These are phyloP conservation scores for Colletotrichum horii DNA, from an alignment of 2,329 filamentous ascomycete genomes.

Conservation along the genomic window DNA sequence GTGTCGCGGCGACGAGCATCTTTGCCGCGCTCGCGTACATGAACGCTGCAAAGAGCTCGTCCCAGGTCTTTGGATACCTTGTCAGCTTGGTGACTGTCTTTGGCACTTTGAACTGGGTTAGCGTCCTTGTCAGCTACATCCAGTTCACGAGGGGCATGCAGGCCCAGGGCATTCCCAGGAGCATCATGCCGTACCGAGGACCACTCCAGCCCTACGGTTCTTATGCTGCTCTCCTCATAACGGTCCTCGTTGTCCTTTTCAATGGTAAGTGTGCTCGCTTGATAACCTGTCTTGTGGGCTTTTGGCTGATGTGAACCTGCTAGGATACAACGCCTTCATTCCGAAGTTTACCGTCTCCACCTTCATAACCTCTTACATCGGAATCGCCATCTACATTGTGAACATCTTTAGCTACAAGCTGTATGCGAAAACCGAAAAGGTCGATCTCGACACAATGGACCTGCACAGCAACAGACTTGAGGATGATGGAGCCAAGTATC, in stretches of 20 bases:
- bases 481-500: background rate
- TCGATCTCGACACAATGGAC: slow-evolving; percentile 60
- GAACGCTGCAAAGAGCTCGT: background rate
- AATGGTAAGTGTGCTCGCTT: slow-evolving; percentile 43
- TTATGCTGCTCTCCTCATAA: slow-evolving; percentile 38
- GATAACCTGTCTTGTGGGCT: background rate
- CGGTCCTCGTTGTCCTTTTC: slow-evolving; percentile 58
- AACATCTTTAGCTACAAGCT: slow-evolving; percentile 73
- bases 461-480: slow-evolving; percentile 38
- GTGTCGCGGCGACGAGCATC: slow-evolving; percentile 37
- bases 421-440: slow-evolving; percentile 53
- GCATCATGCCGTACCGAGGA: slow-evolving; percentile 41
- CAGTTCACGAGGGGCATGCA: slow-evolving; percentile 40
- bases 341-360: slow-evolving; percentile 36
- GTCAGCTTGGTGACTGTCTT: slow-evolving; percentile 41
- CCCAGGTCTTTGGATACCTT: slow-evolving; percentile 29
- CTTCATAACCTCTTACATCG: slow-evolving; percentile 78
- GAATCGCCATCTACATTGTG: slow-evolving; percentile 76
- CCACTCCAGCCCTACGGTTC: slow-evolving; percentile 43
- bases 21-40: slow-evolving; percentile 42
- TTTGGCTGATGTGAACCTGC: background rate
- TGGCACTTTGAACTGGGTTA: slow-evolving; percentile 49
- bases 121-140: slow-evolving; percentile 43
- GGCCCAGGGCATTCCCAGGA: slow-evolving; percentile 38
- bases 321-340: slow-evolving; percentile 8